phyloP scores from a whole-genome alignment of 139 green algal genomes.

The Chloropicon primus region DNA sequence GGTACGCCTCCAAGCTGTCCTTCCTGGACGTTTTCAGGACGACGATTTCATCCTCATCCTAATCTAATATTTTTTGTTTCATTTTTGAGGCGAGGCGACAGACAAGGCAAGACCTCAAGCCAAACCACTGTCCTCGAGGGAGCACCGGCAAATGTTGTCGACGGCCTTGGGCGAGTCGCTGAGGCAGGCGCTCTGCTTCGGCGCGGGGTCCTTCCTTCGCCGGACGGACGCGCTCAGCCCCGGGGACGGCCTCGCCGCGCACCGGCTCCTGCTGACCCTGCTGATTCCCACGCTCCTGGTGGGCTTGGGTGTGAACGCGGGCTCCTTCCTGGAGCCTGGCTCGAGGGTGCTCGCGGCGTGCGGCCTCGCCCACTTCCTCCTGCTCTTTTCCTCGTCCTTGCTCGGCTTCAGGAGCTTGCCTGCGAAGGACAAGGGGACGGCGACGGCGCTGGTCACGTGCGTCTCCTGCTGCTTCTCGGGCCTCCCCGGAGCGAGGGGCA shows the following conservation, averaged over 20 bases:
- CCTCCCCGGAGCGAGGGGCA: background rate
- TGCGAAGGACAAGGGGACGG: background rate
- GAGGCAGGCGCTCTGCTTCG: background rate
- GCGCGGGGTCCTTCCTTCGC: background rate
- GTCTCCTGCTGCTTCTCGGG: background rate
- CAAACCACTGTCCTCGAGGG: no score
- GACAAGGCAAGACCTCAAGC: no score
- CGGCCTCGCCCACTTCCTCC: background rate
- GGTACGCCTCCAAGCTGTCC: constrained; percentile 28
- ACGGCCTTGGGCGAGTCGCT: no score
- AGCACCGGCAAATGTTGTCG: background rate
- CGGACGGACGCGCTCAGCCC: background rate
- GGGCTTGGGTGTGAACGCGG: background rate
- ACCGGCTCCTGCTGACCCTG: background rate
- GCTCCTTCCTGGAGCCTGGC: background rate
- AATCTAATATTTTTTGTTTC: no score
- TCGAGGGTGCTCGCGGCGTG: background rate
- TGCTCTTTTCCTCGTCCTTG: background rate
- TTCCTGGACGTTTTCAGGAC: constrained; percentile 23
- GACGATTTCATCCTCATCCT: no score
- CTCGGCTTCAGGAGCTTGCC: background rate
- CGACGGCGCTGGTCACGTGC: background rate
- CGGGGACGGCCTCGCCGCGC: background rate
- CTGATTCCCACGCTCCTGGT: background rate
- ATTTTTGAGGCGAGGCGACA: no score